Evolutionary conservation across 192 early-diverging fungal genomes (phyloP), one percentile per base, ranked within the genome.

Genomic region (Spizellomyces sp.): DNA sequence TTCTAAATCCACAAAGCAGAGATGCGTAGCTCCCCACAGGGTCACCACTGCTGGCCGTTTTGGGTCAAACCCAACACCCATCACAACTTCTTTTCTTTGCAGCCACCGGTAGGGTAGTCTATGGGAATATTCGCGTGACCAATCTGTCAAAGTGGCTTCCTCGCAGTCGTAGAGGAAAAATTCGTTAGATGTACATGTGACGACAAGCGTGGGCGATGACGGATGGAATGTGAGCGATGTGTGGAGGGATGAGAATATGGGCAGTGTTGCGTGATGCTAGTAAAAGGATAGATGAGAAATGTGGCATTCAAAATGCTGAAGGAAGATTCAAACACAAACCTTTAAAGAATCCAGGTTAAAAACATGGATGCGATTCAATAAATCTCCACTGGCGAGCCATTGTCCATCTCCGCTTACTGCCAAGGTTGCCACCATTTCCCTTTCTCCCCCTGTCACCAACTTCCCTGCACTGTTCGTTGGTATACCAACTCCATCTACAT

Each of bases 361-460:
- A 8, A 96, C 85, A 66, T 88, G 81, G 45, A 95, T 89, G 41
- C 86, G 76, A 66, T 90, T 91, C 6, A 81, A 76, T 67, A 86
- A 75, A 79, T 96, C 95, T 14, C 88, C 91, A 17, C 89, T 90
- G 9, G 90, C 92, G 27, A 99, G 74, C 87, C 90, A 95, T 62
- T 88, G 85, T 45, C 88, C 91, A 76, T 95, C 92, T 5, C 73
- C 75, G 75, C 91, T 94, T 9, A 96, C 84, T 19, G 93, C 84
- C 74, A 98, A 80, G 4, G 81, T 79, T 9, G 73, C 75, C 15
- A 98, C 60, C 45, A 73, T 48, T 68, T 85, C 72, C 76, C 75
- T 15, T 14, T 62, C 62, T 44, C 43, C 65, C 12, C 46, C 44
- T 58, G n/a, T 69, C 46, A 47, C 42, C 42, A 66, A 19, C 55